These are phyloP conservation scores for Botryotinia calthae DNA, from an alignment of 2,329 filamentous ascomycete genomes.

Conservation along the genomic window DNA sequence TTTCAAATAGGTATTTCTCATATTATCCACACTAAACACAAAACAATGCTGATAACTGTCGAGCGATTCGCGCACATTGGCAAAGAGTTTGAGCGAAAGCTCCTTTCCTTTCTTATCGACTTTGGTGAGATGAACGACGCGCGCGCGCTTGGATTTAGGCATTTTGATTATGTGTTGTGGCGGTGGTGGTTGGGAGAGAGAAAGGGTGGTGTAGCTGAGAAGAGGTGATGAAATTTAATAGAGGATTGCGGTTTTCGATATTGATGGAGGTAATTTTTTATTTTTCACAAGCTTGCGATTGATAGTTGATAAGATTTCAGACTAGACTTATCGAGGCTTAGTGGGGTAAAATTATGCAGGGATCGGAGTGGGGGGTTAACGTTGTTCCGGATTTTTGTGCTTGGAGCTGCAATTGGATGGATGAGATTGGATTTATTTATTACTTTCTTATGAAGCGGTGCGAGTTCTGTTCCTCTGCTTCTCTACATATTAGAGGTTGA, in stretches of 20 bases:
- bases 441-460: neutral
- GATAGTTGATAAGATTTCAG: slow-evolving; percentile 22
- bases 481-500: neutral
- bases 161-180: slow-evolving; percentile 49
- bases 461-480: neutral
- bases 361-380: slow-evolving; percentile 16
- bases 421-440: neutral
- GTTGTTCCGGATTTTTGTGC: slow-evolving; percentile 14
- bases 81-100: slow-evolving; percentile 79
- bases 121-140: slow-evolving; percentile 85
- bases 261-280: slow-evolving; percentile 24
- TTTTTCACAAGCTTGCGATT: slow-evolving; percentile 26
- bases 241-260: slow-evolving; percentile 19
- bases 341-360: neutral
- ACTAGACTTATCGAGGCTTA: slow-evolving; percentile 22
- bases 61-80: slow-evolving; percentile 80
- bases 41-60: slow-evolving; percentile 88
- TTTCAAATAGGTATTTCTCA: slow-evolving; percentile 96
- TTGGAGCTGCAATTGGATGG: neutral
- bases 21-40: slow-evolving; percentile 92
- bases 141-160: slow-evolving; percentile 95
- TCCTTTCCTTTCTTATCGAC: slow-evolving; percentile 93
- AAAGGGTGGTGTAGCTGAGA: neutral
- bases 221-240: neutral
- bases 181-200: neutral